Percentiles rank a stretch among this genome's conserved stretches.
Evolutionary conservation across 2,329 filamentous ascomycete species (phyloP).

Genomic region (Leptosphaerulina australis): DNA sequence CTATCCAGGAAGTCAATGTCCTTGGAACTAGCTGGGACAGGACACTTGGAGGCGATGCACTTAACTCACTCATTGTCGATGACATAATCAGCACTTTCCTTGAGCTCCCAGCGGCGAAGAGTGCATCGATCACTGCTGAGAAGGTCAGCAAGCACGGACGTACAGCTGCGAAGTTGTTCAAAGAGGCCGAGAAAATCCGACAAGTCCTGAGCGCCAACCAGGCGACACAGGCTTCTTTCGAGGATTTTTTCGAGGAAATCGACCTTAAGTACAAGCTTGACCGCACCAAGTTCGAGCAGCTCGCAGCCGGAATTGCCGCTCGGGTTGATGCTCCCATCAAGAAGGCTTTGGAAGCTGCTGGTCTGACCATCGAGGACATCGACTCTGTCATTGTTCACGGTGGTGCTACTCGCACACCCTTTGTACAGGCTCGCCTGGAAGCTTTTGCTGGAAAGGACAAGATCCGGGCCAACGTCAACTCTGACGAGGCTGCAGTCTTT

Average conservation of each 20-base stretch:
- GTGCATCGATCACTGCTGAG: conserved; percentile 65
- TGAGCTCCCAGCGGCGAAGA: conserved; percentile 67
- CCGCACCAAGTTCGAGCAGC: conserved; percentile 78
- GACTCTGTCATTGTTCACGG: conserved; percentile 94
- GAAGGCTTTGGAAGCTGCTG: conserved; percentile 74
- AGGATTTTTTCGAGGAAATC: conserved; percentile 87
- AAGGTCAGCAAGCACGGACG: conserved; percentile 77
- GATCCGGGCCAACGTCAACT: conserved; percentile 91
- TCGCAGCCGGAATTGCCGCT: conserved; percentile 70
- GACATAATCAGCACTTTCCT: conserved; percentile 85
- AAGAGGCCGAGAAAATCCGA: conserved; percentile 84
- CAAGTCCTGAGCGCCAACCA: conserved; percentile 93
- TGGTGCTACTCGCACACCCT: conserved; percentile 86
- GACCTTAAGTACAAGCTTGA: conserved; percentile 92
- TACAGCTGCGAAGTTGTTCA: conserved; percentile 86
- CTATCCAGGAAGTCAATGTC: conserved; percentile 91
- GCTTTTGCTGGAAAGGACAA: conserved; percentile 75
- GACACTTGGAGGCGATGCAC: conserved; percentile 83
- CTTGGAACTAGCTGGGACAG: conserved; percentile 87
- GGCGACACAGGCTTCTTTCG: conserved; percentile 79
- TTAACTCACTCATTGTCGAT: conserved; percentile 87
- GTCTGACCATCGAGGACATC: conserved; percentile 74
- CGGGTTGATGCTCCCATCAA: conserved; percentile 73
- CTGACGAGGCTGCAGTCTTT: conserved; percentile 94
- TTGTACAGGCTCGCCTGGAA: conserved; percentile 89